Percentiles rank a stretch among this genome's conserved stretches.
Evolutionary conservation across 148 eudicot species (phyloP).

Genomic region (Amaranthus palmeri): DNA sequence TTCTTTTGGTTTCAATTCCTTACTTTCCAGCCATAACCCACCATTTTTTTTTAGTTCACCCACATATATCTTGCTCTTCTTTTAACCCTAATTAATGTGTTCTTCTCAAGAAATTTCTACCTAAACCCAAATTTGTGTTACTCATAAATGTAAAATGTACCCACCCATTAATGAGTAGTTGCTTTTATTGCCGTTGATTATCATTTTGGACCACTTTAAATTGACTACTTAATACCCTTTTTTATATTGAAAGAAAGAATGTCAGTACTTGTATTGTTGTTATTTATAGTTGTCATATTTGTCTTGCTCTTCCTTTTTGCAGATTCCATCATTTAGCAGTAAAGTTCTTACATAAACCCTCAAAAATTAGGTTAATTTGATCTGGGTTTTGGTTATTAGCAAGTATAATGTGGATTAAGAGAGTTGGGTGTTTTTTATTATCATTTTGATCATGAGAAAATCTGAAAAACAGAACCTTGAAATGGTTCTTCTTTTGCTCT

Average conservation of each 20-base stretch:
- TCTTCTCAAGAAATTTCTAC: background rate
- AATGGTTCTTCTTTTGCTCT: constrained; percentile 21
- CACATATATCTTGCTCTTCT: constrained; percentile 13
- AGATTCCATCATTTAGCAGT: constrained; percentile 17
- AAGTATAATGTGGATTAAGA: constrained; percentile 46
- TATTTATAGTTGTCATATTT: constrained; percentile 28
- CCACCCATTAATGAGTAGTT: constrained; percentile 12
- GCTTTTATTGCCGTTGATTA: constrained; percentile 7
- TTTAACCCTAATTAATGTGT: constrained; percentile 1
- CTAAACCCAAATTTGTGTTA: constrained; percentile 14
- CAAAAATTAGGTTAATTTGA: constrained; percentile 26
- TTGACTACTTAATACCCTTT: constrained; percentile 16
- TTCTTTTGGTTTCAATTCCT: constrained; percentile 9
- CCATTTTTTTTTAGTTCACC: background rate
- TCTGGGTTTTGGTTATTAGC: constrained; percentile 21
- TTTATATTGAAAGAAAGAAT: constrained; percentile 7
- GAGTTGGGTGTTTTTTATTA: constrained; percentile 12
- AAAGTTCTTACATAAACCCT: background rate
- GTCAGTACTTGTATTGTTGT: constrained; percentile 22
- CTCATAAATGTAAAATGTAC: constrained; percentile 22
- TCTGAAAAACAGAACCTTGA: constrained; percentile 25
- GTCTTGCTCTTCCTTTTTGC: constrained; percentile 27
- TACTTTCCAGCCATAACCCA: constrained; percentile 19
- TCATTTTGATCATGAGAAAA: constrained; percentile 44
- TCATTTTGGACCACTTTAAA: constrained; percentile 27